phyloP scores from a whole-genome alignment of 805 yeast species.

The Lipomyces orientalis region DNA sequence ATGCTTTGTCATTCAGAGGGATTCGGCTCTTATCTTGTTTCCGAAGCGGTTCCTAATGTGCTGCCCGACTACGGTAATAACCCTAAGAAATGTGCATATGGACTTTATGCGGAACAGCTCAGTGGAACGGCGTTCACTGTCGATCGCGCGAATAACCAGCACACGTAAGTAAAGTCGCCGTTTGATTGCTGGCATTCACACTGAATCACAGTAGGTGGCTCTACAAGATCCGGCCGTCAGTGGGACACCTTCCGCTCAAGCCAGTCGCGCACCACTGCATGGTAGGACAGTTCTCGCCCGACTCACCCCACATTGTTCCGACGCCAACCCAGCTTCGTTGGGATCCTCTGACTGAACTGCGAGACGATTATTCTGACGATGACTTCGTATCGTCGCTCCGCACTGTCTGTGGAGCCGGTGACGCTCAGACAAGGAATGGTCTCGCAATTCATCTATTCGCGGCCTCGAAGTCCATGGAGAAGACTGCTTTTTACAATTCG shows the following conservation, averaged over 20 bases:
- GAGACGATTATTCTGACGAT: neutral
- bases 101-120: conserved; percentile 43
- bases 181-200: neutral
- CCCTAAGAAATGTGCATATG: conserved; percentile 32
- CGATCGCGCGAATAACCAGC: conserved; percentile 40
- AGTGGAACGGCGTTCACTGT: conserved; percentile 45
- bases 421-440: conserved; percentile 36
- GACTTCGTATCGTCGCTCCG: conserved; percentile 36
- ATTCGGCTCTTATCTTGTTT: conserved; percentile 3
- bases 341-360: neutral
- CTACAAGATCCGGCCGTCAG: conserved; percentile 3
- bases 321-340: neutral
- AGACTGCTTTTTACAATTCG: conserved; percentile 34
- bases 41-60: conserved; percentile 40
- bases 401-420: conserved; percentile 38
- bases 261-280: neutral
- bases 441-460: conserved; percentile 37
- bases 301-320: neutral
- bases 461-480: conserved; percentile 36
- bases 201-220: conserved; percentile 22
- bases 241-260: conserved; percentile 8
- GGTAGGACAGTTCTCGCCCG: neutral
- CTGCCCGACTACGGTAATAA: conserved; percentile 40
- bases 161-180: conserved; percentile 16
- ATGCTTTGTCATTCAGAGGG: neutral